Percentiles rank a stretch among this genome's conserved stretches.
Conservation (phyloP, 2,329 filamentous ascomycete species). For the Alternaria brassicae region DNA sequence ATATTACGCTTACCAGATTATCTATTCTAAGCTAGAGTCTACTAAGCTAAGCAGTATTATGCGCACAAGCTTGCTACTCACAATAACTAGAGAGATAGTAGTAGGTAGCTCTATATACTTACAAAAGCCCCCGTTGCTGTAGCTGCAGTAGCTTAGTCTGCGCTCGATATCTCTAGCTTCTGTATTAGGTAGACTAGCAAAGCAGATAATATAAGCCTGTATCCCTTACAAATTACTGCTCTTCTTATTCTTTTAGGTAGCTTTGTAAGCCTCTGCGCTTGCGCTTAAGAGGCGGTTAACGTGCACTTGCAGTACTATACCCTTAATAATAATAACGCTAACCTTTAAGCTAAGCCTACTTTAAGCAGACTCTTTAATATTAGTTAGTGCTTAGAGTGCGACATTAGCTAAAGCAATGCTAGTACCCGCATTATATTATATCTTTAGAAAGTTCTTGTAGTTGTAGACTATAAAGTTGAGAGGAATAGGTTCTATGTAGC, state of each 20-base stretch:
- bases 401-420: slow-evolving; percentile 6
- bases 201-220: slow-evolving; percentile 1
- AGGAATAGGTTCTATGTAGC: slow-evolving; percentile 15
- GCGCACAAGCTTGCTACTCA: slow-evolving; percentile 1
- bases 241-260: neutral
- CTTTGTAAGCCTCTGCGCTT: neutral
- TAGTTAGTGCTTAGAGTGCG: slow-evolving; percentile 3
- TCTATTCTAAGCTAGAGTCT: too few relatives aligned
- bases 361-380: slow-evolving; percentile 2
- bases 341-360: slow-evolving; percentile 5
- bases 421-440: slow-evolving; percentile 8
- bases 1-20: too few relatives aligned
- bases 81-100: neutral
- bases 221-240: neutral
- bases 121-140: slow-evolving; percentile 1
- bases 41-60: slow-evolving; percentile 2
- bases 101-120: slow-evolving; percentile 3
- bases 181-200: neutral
- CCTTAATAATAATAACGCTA: slow-evolving; percentile 1
- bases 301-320: neutral
- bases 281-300: neutral
- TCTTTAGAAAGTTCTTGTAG: slow-evolving; percentile 16
- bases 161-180: neutral
- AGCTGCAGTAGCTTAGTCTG: neutral
- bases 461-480: slow-evolving; percentile 14